Percentiles rank a stretch among this genome's conserved stretches.
phyloP scores from a whole-genome alignment of 2,329 filamentous ascomycete genomes.

The Thielaviopsis populi region DNA sequence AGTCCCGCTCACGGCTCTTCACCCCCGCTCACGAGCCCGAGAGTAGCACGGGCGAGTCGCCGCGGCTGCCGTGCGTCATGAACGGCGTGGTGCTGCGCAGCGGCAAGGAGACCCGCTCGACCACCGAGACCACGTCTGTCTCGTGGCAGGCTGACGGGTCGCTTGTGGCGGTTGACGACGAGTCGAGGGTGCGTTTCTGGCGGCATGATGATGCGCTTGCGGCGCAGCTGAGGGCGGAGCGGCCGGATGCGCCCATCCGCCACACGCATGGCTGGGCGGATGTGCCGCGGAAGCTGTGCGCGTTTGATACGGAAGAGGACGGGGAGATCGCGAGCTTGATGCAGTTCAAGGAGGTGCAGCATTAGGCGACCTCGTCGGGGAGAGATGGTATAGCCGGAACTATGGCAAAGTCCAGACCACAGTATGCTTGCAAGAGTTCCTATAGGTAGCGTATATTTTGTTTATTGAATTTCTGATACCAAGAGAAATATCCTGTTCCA shows the following conservation, averaged over 20 bases:
- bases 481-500: background rate
- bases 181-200: slow-evolving; percentile 12
- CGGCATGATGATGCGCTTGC: background rate
- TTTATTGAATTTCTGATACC: background rate
- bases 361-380: background rate
- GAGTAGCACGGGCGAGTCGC: background rate
- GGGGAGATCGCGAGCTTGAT: background rate
- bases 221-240: background rate
- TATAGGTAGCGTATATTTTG: background rate
- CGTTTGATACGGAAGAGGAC: background rate
- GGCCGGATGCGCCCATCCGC: background rate
- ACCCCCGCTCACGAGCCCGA: slow-evolving; percentile 6
- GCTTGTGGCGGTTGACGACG: slow-evolving; percentile 11
- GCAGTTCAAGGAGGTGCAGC: background rate
- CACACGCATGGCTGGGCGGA: slow-evolving; percentile 4
- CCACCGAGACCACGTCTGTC: slow-evolving; percentile 9
- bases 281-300: background rate
- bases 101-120: background rate
- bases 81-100: slow-evolving; percentile 11
- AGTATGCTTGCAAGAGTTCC: slow-evolving; percentile 5
- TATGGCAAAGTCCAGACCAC: background rate
- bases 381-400: background rate
- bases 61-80: slow-evolving; percentile 4
- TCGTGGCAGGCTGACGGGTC: slow-evolving; percentile 12
- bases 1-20: slow-evolving; percentile 2